Evolutionary conservation across 1,284 basidiomycete species (phyloP).

Genomic region (Coniferiporia weirii): DNA sequence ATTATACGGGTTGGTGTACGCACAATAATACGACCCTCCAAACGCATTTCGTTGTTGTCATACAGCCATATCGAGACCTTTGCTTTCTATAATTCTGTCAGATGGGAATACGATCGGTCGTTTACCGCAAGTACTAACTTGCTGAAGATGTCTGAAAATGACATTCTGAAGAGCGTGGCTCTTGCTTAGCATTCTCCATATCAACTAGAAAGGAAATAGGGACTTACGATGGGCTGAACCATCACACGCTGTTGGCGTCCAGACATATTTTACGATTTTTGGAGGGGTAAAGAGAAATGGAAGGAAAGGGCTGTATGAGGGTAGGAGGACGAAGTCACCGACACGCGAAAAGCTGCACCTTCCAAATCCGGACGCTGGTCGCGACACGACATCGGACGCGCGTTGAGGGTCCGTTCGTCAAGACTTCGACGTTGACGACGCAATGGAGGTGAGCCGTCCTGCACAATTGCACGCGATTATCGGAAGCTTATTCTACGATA

Average conservation of each 20-base stretch:
- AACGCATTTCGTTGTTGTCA: slow-evolving; percentile 94
- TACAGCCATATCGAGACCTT: slow-evolving; percentile 95
- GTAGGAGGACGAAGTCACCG: background rate
- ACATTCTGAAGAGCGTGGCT: slow-evolving; percentile 67
- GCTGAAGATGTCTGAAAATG: slow-evolving; percentile 98
- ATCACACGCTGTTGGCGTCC: slow-evolving; percentile 91
- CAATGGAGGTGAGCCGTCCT: slow-evolving; percentile 12
- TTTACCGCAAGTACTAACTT: slow-evolving; percentile 37
- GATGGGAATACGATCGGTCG: slow-evolving; percentile 10
- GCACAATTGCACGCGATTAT: background rate
- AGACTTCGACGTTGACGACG: slow-evolving; percentile 8
- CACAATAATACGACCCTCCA: slow-evolving; percentile 96
- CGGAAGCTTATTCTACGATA: background rate
- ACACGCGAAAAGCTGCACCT: slow-evolving; percentile 1
- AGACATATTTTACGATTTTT: slow-evolving; percentile 59
- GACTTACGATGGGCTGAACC: slow-evolving; percentile 93
- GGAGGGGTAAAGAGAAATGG: background rate
- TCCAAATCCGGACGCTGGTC: slow-evolving; percentile 10
- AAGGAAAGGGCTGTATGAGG: background rate
- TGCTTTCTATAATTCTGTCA: slow-evolving; percentile 52
- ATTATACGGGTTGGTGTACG: slow-evolving; percentile 33
- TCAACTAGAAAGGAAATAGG: background rate
- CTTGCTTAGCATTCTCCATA: slow-evolving; percentile 21
- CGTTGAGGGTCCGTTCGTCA: background rate
- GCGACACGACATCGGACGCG: slow-evolving; percentile 17